phyloP scores from a whole-genome alignment of 1,139 yeast species.

The Kodamaea plutei region DNA sequence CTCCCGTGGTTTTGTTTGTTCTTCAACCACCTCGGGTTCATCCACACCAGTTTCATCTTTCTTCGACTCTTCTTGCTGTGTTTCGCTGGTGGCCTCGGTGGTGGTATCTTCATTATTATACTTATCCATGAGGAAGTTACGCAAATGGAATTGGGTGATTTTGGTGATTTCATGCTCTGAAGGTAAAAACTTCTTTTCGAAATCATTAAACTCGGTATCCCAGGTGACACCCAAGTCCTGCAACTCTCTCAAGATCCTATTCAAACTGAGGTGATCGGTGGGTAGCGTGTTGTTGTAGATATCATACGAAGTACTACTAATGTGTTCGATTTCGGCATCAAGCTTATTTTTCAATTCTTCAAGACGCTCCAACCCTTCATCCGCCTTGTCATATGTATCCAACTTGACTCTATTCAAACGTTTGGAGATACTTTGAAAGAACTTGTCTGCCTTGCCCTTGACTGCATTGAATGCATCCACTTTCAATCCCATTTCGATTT shows the following conservation, averaged over 20 bases:
- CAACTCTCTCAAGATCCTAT: conserved; percentile 62
- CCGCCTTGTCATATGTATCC: conserved; percentile 71
- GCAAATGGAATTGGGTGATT: conserved; percentile 84
- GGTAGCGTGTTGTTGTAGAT: conserved; percentile 57
- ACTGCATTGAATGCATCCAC: conserved; percentile 58
- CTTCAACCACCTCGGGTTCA: not conserved
- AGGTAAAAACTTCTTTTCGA: conserved; percentile 76
- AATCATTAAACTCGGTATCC: conserved; percentile 83
- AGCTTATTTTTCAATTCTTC: conserved; percentile 55
- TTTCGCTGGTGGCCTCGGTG: not conserved
- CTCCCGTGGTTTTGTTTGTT: not conserved
- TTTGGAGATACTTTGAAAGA: conserved; percentile 70
- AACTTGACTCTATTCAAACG: conserved; percentile 76
- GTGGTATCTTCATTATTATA: conserved; percentile 24
- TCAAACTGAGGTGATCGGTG: conserved; percentile 65
- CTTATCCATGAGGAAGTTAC: conserved; percentile 62
- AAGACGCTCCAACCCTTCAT: conserved; percentile 60
- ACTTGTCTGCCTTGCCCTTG: conserved; percentile 47
- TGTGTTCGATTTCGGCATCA: conserved; percentile 45
- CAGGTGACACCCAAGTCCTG: conserved; percentile 84
- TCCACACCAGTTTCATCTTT: conserved; percentile 11
- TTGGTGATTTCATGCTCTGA: conserved; percentile 91
- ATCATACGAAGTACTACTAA: conserved; percentile 44
- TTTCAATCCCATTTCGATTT: conserved; percentile 66
- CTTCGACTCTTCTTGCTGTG: conserved; percentile 9